phyloP scores from a whole-genome alignment of 768 basidiomycete species.

The Auriscalpium microsporum region DNA sequence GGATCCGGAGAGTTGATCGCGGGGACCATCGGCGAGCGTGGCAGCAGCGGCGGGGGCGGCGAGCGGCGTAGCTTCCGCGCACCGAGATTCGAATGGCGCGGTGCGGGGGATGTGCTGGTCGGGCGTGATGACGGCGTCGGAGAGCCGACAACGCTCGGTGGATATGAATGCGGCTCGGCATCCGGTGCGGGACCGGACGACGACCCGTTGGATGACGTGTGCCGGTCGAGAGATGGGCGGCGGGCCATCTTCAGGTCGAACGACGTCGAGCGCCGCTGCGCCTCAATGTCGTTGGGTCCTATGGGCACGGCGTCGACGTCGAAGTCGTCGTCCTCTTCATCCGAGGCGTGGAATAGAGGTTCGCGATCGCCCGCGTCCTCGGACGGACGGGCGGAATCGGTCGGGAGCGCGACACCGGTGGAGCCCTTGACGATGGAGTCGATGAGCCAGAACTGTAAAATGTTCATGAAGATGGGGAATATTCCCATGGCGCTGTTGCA shows the following conservation, averaged over 20 bases:
- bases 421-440: constrained; percentile 87
- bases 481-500: constrained; percentile 72
- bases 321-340: constrained; percentile 47
- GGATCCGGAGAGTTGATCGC: constrained; percentile 9
- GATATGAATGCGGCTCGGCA: constrained; percentile 47
- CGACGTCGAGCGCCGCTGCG: constrained; percentile 26
- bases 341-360: constrained; percentile 49
- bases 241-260: constrained; percentile 20
- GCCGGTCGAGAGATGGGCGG: constrained; percentile 12
- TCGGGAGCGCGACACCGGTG: constrained; percentile 29
- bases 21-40: constrained; percentile 12
- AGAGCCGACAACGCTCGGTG: constrained; percentile 44
- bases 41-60: constrained; percentile 18
- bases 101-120: constrained; percentile 17
- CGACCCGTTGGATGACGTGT: constrained; percentile 22
- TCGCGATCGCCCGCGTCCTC: constrained; percentile 39
- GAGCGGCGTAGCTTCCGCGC: constrained; percentile 14
- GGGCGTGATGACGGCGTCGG: constrained; percentile 29
- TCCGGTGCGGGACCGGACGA: constrained; percentile 19
- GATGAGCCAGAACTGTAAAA: constrained; percentile 91
- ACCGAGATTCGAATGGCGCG: constrained; percentile 1
- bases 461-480: constrained; percentile 84
- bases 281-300: constrained; percentile 36
- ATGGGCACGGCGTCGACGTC: constrained; percentile 12
- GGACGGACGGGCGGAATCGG: constrained; percentile 30